Percentiles rank a stretch among this genome's conserved stretches.
phyloP scores from a whole-genome alignment of 2,329 filamentous ascomycete genomes.

The Verticillium klebahnii region DNA sequence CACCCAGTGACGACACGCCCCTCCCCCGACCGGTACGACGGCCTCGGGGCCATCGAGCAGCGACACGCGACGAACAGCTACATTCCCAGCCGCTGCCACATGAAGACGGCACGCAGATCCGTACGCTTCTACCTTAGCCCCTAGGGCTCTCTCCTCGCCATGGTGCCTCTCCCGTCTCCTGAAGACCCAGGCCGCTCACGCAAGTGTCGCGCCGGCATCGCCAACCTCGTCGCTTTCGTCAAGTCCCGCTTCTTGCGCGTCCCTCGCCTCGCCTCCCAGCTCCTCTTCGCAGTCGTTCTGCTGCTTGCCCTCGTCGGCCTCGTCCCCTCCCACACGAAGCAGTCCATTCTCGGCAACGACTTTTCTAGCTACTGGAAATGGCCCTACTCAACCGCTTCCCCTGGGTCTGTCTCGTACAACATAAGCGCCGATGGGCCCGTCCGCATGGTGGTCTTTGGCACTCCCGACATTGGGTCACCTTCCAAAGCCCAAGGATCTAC shows the following conservation, averaged over 20 bases:
- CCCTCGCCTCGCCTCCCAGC: conserved; percentile 23
- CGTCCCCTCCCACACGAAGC: conserved; percentile 12
- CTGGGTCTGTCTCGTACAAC: conserved; percentile 11
- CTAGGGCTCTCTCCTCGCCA: not conserved
- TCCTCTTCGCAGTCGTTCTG: conserved; percentile 18
- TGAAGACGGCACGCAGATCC: no score
- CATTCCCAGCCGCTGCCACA: not conserved
- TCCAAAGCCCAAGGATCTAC: conserved; percentile 14
- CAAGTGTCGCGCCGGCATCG: conserved; percentile 11
- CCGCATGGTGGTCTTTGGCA: conserved; percentile 48
- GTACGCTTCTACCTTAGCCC: not conserved
- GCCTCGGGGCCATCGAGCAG: no score
- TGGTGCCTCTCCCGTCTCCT: not conserved
- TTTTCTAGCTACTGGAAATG: conserved; percentile 1
- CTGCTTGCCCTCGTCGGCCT: conserved; percentile 22
- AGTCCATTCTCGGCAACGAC: conserved; percentile 3
- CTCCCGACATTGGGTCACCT: conserved; percentile 36
- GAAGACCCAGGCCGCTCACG: not conserved
- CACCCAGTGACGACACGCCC: no score
- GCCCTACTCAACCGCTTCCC: conserved; percentile 4
- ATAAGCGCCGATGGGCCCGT: conserved; percentile 25
- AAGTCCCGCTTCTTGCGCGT: conserved; percentile 36
- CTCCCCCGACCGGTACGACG: no score
- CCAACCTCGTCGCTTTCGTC: conserved; percentile 30
- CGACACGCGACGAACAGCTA: no score